These are phyloP conservation scores for Panicum virgatum DNA, from an alignment of 202 grass and related monocot genomes.

Conservation along the genomic window DNA sequence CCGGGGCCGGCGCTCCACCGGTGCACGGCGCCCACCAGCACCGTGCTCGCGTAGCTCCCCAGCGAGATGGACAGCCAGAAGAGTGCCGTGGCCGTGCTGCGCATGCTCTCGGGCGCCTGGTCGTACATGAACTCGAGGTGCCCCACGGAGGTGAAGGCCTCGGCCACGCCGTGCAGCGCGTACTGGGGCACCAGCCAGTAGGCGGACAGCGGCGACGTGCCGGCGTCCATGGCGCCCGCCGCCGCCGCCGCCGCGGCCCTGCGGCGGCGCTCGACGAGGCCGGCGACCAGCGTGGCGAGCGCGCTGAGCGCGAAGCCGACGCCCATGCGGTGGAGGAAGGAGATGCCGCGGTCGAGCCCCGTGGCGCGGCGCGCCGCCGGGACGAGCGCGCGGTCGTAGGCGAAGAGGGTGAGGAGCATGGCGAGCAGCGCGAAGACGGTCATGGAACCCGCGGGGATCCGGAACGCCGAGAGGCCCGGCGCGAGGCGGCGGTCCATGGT, in stretches of 20 bases:
- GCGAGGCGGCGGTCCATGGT: slow-evolving; percentile 80
- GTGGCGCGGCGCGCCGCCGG: slow-evolving; percentile 54
- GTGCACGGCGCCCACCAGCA: slow-evolving; percentile 64
- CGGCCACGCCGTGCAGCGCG: slow-evolving; percentile 61
- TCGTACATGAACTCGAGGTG: slow-evolving; percentile 93
- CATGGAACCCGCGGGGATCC: slow-evolving; percentile 77
- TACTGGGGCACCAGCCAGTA: slow-evolving; percentile 90
- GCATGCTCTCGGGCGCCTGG: slow-evolving; percentile 92
- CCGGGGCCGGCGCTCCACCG: slow-evolving; percentile 49
- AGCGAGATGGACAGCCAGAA: slow-evolving; percentile 82
- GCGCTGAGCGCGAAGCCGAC: slow-evolving; percentile 59
- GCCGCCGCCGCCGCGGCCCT: slow-evolving; percentile 8
- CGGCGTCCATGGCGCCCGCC: slow-evolving; percentile 41
- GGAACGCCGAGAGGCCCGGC: slow-evolving; percentile 46
- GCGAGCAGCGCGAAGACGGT: slow-evolving; percentile 56
- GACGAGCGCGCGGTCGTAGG: slow-evolving; percentile 61
- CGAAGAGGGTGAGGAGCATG: slow-evolving; percentile 58
- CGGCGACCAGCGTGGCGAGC: slow-evolving; percentile 49
- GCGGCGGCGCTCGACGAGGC: slow-evolving; percentile 59
- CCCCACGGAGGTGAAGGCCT: slow-evolving; percentile 76
- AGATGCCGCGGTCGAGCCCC: slow-evolving; percentile 68
- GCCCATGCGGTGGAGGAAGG: slow-evolving; percentile 71
- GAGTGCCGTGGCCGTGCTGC: slow-evolving; percentile 71
- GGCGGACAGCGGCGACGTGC: slow-evolving; percentile 50
- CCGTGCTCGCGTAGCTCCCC: slow-evolving; percentile 70